Evolutionary conservation across 106 monocot species (phyloP).

Genomic region (Dactylorhiza incarnata): DNA sequence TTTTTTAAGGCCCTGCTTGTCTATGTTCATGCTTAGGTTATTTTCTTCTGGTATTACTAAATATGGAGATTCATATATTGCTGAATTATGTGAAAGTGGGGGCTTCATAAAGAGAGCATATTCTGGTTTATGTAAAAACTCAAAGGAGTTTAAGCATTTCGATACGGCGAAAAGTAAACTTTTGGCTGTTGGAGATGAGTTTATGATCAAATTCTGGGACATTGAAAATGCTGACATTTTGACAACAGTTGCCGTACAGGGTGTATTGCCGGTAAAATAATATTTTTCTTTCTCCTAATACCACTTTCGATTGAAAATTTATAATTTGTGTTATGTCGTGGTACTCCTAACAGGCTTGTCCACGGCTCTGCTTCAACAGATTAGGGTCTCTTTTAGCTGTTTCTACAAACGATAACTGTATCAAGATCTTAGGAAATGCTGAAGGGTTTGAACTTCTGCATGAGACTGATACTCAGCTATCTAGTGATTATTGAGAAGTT

Average conservation of each 20-base stretch:
- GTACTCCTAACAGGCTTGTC: slow-evolving; percentile 11
- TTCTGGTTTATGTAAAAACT: slow-evolving; percentile 33
- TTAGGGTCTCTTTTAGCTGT: slow-evolving; percentile 24
- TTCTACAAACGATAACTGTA: slow-evolving; percentile 10
- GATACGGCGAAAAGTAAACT: slow-evolving; percentile 49
- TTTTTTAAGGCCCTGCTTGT: background rate
- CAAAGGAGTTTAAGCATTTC: slow-evolving; percentile 41
- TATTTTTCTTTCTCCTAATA: background rate
- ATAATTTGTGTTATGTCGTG: background rate
- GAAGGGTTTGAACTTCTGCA: slow-evolving; percentile 10
- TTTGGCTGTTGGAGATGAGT: slow-evolving; percentile 62
- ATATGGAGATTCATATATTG: slow-evolving; percentile 46
- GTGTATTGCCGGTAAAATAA: slow-evolving; percentile 33
- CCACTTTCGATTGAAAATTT: background rate
- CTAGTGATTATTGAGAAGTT: slow-evolving; percentile 4
- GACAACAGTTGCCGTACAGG: slow-evolving; percentile 38
- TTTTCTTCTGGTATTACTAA: slow-evolving; percentile 60
- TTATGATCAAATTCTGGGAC: slow-evolving; percentile 56
- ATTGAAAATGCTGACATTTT: slow-evolving; percentile 46
- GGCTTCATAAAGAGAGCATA: slow-evolving; percentile 42
- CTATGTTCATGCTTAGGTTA: slow-evolving; percentile 21
- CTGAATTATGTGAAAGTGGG: slow-evolving; percentile 57
- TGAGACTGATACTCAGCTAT: background rate
- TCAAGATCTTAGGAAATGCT: slow-evolving; percentile 24
- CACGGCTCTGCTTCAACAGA: slow-evolving; percentile 26